A percentile compares a stretch with the other conserved stretches of the same genome.
Evolutionary conservation across 1,284 basidiomycete species (phyloP).

Genomic region (Ganoderma lucidum): DNA sequence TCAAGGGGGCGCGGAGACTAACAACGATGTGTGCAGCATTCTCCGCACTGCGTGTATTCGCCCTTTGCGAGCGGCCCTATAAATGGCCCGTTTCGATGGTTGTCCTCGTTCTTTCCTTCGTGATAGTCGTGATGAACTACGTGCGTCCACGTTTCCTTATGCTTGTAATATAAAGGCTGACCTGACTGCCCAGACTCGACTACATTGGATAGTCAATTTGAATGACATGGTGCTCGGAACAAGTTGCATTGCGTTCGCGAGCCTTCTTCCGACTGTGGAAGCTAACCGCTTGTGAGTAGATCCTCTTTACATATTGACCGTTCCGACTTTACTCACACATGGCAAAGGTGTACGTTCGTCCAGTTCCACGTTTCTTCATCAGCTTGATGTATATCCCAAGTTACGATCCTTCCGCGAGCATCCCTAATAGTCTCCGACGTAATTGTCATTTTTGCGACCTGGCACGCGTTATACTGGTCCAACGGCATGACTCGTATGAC

Average conservation of each 20-base stretch:
- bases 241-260: background rate
- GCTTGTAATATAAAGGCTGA: background rate
- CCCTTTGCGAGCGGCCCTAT: background rate
- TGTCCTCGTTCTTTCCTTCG: conserved; percentile 3
- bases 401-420: conserved; percentile 2
- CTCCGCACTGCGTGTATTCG: conserved; percentile 1
- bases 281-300: background rate
- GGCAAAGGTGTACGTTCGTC: conserved; percentile 7
- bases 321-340: background rate
- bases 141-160: background rate
- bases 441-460: conserved; percentile 5
- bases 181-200: background rate
- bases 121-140: conserved; percentile 5
- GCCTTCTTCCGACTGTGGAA: background rate
- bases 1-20: too few species aligned
- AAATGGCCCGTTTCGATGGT: background rate
- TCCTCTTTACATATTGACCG: background rate
- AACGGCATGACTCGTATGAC: background rate
- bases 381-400: background rate
- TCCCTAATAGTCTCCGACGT: background rate
- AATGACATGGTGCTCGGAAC: background rate
- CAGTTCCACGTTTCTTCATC: too few species aligned
- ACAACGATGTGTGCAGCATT: background rate
- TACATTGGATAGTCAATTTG: background rate
- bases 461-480: conserved; percentile 6